Base-by-base conservation (phyloP, 129 eudicot species). In the Chrysanthemum seticuspe region DNA sequence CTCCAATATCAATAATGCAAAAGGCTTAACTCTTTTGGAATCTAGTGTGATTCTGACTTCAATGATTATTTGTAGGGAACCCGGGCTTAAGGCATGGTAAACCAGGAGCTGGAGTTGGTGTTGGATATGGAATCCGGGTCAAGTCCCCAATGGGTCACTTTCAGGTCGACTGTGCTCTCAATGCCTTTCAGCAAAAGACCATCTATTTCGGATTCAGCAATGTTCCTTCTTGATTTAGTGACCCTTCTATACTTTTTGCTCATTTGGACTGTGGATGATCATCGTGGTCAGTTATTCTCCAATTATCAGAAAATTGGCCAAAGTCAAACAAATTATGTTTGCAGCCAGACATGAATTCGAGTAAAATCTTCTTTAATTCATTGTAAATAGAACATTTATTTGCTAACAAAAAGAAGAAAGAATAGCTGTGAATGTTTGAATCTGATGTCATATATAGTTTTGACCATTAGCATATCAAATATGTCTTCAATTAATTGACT, bases 31-130 rank as follows among this genome's bases (percentile, higher is more conserved):
- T 23, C 25, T 23, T 23, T 23, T 23, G 25, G 25, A 68, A 25
- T 49, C 60, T 70, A 5, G 7, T 9, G 54, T 57, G 23, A 57
- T 59, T 6, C 8, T 19, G 14, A 40, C 3, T 56, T 53, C 13
- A 15, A 10, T 2, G 13, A 58, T 12, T 52, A 63, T 59, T 53
- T 73, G 8, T 78, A 93, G 98, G 98, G 69, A 90, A 90, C 76
- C 98, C 98, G 61, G 87, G 87, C 50, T 58, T 94, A 55, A 94
- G 98, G 79, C 89, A 87, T 72, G 96, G 96, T 50, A 94, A 94
- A 84, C 97, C 98, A 27, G 98, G 98, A 47, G 77, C 34, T 0
- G 98, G 98, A 52, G 62, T 86, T 13, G 98, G 98, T 13, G 19
- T 81, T 50, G 98, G 98, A 77, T 90, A 71, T 83, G 97, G 98